Evolutionary conservation across 768 basidiomycete species (phyloP), one percentile per base, ranked within the genome.

Genomic region (Lentinula aciculospora): DNA sequence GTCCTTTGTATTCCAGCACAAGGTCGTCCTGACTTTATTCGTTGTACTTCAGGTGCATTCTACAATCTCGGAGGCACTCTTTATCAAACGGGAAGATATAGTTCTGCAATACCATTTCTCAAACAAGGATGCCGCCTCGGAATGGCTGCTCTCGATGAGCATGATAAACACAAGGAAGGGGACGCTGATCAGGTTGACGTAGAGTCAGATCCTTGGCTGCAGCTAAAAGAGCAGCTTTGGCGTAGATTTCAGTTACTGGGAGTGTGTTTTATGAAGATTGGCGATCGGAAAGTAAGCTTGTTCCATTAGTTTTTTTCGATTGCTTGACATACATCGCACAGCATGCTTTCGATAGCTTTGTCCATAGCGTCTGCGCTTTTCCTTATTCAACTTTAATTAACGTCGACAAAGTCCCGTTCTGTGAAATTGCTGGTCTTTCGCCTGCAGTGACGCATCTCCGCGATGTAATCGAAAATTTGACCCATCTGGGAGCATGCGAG

Each of bases 231-330:
- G 31, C 84, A 88, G 60, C 63, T 94, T 27, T 81, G 79, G 61
- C 77, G 85, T 21, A 74, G 93, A 46, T 95, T 86, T 81, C 92
- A 97, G 71, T 68, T 96, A 29, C 73, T 95, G 25, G 93, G 81
- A 0, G 82, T 88, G 3, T 93, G 91, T 67, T 85, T 83, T 65
- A 78, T 81, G 28, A 94, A 90, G 68, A 84, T 84, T 27, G 88
- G 86, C 0, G 88, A 96, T 62, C 78, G 87, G 21, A 81, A 81
- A 79, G 94, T 91, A 45, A 29, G 76, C 68, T 9, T 13, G 55
- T 15, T 39, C 51, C 53, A 44, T 55, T 58, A 53, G 58, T 49
- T 45, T 12, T 55, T 49, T 27, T 34, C 49, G 59, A 32, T 28
- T 31, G 37, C 54, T 54, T 60, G 61, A n/a, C 21, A 4, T 47